Conservation (phyloP, 2,329 filamentous ascomycete genomes). For the Thielaviopsis punctulata region DNA sequence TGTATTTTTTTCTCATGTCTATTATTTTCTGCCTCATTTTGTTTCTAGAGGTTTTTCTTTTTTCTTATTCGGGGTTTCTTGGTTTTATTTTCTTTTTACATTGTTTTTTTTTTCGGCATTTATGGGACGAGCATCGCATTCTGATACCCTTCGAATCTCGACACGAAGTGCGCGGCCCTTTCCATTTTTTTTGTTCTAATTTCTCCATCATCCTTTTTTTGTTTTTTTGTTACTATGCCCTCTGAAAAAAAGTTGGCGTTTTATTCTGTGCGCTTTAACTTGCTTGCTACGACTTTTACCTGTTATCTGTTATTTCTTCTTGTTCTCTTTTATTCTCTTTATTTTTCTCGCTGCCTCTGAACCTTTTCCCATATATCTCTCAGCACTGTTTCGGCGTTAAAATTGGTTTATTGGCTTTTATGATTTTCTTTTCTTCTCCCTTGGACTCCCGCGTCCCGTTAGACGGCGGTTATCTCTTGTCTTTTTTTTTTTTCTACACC, state of each 20-base stretch:
- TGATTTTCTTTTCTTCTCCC: constrained; percentile 5
- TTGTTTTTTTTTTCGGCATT: constrained; percentile 10
- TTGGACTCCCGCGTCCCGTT: constrained; percentile 6
- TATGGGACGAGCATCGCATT: constrained; percentile 11
- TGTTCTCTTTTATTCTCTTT: constrained; percentile 1
- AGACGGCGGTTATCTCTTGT: constrained; percentile 7
- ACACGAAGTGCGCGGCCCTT: constrained; percentile 6
- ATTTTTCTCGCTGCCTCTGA: not conserved
- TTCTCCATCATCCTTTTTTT: not conserved
- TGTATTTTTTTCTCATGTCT: constrained; percentile 12
- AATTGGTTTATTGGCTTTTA: constrained; percentile 6
- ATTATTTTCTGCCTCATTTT: constrained; percentile 8
- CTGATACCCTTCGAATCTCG: constrained; percentile 9
- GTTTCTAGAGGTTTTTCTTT: constrained; percentile 1
- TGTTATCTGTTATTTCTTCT: constrained; percentile 4
- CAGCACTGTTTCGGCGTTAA: constrained; percentile 10
- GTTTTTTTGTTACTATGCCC: not conserved
- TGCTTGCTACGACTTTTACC: constrained; percentile 2
- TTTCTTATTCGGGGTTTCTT: constrained; percentile 9
- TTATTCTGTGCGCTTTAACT: constrained; percentile 5
- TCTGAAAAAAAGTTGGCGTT: not conserved
- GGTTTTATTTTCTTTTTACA: constrained; percentile 5
- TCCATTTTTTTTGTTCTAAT: not conserved
- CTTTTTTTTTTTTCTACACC: not conserved
- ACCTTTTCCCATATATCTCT: constrained; percentile 1